Percentiles rank a stretch among this genome's conserved stretches.
These are phyloP conservation scores for Globisporangium carolinianum DNA, from an alignment of 352 stramenopile genomes.

Conservation along the genomic window DNA sequence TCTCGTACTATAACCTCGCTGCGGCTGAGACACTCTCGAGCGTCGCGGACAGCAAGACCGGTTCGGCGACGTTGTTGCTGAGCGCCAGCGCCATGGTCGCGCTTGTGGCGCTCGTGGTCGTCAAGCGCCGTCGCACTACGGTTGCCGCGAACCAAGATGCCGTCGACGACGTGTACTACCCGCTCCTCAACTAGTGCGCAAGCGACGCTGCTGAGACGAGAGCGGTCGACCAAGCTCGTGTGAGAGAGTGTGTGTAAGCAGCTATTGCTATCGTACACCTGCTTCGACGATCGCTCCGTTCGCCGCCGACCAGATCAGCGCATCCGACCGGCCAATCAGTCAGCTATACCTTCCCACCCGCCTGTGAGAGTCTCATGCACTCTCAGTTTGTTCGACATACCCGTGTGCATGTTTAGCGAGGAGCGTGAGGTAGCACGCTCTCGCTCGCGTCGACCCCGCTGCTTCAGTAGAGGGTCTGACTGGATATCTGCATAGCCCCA, in stretches of 20 bases:
- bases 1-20: neutral
- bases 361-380: neutral
- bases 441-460: neutral
- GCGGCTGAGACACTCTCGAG: neutral
- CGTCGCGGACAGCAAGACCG: neutral
- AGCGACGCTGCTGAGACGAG: too few relatives aligned
- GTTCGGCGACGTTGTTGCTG: conserved; percentile 2
- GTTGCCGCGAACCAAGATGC: neutral
- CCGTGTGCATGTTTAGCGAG: neutral
- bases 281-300: neutral
- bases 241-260: too few relatives aligned
- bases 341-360: neutral
- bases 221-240: too few relatives aligned
- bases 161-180: conserved; percentile 14
- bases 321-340: neutral
- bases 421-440: neutral
- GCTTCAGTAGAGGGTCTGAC: neutral
- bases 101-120: conserved; percentile 9
- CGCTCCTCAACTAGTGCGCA: conserved; percentile 7
- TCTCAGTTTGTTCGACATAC: neutral
- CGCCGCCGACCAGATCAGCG: too few relatives aligned
- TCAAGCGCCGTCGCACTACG: conserved; percentile 5
- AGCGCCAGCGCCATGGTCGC: conserved; percentile 8
- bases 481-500: neutral
- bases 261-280: too few relatives aligned